Evolutionary conservation across 345 rosid genomes (phyloP).

Genomic region (Citrus reticulata): DNA sequence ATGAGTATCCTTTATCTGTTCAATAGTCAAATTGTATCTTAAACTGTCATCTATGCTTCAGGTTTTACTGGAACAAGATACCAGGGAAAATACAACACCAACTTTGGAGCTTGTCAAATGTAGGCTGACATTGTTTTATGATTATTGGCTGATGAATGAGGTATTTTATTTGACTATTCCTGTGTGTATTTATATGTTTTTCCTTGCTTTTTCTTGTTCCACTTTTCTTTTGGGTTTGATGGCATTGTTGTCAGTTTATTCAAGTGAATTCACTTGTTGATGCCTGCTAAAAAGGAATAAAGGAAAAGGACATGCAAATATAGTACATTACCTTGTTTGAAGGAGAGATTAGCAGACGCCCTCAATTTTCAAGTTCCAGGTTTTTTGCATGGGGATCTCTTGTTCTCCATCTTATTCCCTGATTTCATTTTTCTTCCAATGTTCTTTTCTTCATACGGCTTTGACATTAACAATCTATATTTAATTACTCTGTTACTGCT

Average conservation of each 20-base stretch:
- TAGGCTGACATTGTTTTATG: conserved; percentile 75
- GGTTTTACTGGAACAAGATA: conserved; percentile 54
- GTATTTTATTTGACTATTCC: conserved; percentile 29
- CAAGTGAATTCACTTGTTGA: background rate
- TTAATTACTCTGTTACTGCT: background rate
- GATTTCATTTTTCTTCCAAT: background rate
- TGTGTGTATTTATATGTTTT: conserved; percentile 1
- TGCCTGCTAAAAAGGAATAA: background rate
- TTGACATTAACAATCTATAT: background rate
- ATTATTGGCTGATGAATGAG: conserved; percentile 92
- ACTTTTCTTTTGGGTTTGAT: background rate
- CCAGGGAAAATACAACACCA: conserved; percentile 25
- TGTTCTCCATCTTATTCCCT: background rate
- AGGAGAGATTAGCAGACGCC: background rate
- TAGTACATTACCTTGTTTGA: background rate
- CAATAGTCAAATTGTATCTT: conserved; percentile 8
- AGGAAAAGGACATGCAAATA: background rate
- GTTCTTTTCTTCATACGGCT: background rate
- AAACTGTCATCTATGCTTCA: conserved; percentile 20
- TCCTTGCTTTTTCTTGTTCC: background rate
- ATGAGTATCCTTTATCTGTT: background rate
- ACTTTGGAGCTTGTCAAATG: conserved; percentile 68
- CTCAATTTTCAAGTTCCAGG: background rate
- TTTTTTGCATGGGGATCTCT: background rate
- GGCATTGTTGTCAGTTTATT: background rate